Evolutionary conservation across 495 filamentous ascomycete genomes (phyloP), one percentile per base, ranked within the genome.

Genomic region (Echria macrotheca): DNA sequence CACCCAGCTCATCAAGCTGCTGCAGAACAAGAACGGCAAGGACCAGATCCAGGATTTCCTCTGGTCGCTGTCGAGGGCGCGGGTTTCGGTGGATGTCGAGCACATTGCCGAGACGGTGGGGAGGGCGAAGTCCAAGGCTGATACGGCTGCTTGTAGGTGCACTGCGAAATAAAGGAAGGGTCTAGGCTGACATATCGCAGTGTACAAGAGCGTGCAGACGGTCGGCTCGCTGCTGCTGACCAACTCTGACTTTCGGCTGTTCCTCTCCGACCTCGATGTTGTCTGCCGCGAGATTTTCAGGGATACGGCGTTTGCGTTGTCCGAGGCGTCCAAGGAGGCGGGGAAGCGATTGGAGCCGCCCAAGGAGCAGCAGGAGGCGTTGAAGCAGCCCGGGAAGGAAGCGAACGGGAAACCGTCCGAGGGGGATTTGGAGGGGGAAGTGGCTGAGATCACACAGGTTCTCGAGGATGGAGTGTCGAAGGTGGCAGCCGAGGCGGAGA

Each of bases 1-100:
- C 2, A 74, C 77, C 42, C 68, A 85, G 40, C 80, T 94, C 55
- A 90, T 94, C 54, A 81, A 87, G 25, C 67, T 94, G 11, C 60
- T 96, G 19, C 72, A 77, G 47, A 73, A 87, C 50, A 97, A 96
- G 75, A 96, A 96, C 63, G 66, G 71, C 49, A 56, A 78, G n/a
- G 89, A 96, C 67, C 81, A 93, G 58, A 75, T 96, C 32, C 91
- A 97, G 65, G 87, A 96, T 51, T 86, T 96, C 51, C 71, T 95
- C 38, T 97, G 91, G 90, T 90, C 80, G 57, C 66, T 94, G 44
- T 67, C 83, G 44, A 85, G 84, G 57, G 82, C 87, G 14, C 77
- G 77, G 22, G 70, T 90, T 22, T 76, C 78, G 8, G 57, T 96
- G 2, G 85, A 96, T 60, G 70, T 79, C 2, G 75, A 77, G 14